Percentiles rank a stretch among this genome's conserved stretches.
Conservation (phyloP, 106 monocot genomes). For the Phalaenopsis equestris region DNA sequence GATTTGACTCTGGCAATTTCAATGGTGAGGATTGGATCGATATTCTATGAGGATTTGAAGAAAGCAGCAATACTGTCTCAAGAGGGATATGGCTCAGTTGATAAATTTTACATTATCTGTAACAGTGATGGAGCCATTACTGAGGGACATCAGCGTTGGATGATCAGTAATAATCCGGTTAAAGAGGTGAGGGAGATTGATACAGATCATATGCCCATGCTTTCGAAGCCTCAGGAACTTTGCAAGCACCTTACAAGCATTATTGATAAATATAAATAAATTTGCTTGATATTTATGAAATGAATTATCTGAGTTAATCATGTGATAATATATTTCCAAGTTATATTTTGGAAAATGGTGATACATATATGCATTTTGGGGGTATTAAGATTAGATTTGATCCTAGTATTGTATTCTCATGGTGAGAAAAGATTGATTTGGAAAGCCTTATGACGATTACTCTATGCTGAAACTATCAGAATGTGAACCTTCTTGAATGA, state of each 20-base stretch:
- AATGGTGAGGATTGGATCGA: background rate
- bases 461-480: too few relatives aligned
- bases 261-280: background rate
- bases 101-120: constrained; percentile 30
- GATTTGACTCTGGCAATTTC: constrained; percentile 1
- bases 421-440: too few relatives aligned
- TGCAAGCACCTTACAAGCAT: constrained; percentile 5
- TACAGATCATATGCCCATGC: constrained; percentile 61
- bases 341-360: too few relatives aligned
- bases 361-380: too few relatives aligned
- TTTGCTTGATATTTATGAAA: too few relatives aligned
- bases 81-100: constrained; percentile 20
- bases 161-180: constrained; percentile 24
- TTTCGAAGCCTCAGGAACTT: constrained; percentile 38
- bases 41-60: background rate
- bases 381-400: too few relatives aligned
- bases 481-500: too few relatives aligned
- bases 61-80: background rate
- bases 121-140: constrained; percentile 17
- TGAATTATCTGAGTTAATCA: too few relatives aligned
- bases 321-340: too few relatives aligned
- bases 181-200: constrained; percentile 33
- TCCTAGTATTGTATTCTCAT: too few relatives aligned
- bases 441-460: too few relatives aligned
- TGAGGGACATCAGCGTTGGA: constrained; percentile 29